These are phyloP conservation scores for Silene noctiflora DNA, from an alignment of 179 eudicot species.

Conservation along the genomic window DNA sequence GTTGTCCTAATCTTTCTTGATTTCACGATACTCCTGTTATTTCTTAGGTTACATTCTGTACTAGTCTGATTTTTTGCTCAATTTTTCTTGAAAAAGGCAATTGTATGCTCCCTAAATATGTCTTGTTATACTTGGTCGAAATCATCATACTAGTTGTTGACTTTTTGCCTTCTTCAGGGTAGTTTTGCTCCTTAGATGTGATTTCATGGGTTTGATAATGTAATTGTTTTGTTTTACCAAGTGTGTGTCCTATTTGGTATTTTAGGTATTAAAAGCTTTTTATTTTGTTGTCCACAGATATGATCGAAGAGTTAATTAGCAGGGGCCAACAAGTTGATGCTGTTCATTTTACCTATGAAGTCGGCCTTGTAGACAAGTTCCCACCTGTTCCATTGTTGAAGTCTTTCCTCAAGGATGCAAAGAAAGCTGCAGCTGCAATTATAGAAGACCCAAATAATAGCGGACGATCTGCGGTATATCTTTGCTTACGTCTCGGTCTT, in stretches of 20 bases:
- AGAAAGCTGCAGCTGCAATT: slow-evolving; percentile 76
- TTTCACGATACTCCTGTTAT: no score
- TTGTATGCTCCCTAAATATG: not conserved
- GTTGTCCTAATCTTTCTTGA: not conserved
- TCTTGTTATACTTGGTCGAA: not conserved
- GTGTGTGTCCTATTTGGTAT: not conserved
- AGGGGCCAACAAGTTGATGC: slow-evolving; percentile 99
- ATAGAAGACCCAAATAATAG: slow-evolving; percentile 78
- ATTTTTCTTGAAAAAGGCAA: not conserved
- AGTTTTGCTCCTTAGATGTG: not conserved
- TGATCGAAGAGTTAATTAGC: slow-evolving; percentile 94
- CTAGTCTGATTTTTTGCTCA: not conserved
- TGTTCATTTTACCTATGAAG: slow-evolving; percentile 89
- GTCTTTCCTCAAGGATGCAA: slow-evolving; percentile 89
- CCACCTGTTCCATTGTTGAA: slow-evolving; percentile 86
- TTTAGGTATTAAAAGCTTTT: not conserved
- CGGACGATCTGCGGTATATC: slow-evolving; percentile 78
- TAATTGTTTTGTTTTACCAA: not conserved
- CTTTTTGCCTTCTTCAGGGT: not conserved
- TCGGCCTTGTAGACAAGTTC: slow-evolving; percentile 79
- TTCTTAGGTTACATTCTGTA: no score
- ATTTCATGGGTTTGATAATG: slow-evolving; percentile 2
- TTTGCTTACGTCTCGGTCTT: slow-evolving; percentile 13
- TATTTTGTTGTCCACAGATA: slow-evolving; percentile 42
- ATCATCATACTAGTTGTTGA: not conserved